Conservation (phyloP, 2,329 filamentous ascomycete species). For the Lachnellula hyalina region DNA sequence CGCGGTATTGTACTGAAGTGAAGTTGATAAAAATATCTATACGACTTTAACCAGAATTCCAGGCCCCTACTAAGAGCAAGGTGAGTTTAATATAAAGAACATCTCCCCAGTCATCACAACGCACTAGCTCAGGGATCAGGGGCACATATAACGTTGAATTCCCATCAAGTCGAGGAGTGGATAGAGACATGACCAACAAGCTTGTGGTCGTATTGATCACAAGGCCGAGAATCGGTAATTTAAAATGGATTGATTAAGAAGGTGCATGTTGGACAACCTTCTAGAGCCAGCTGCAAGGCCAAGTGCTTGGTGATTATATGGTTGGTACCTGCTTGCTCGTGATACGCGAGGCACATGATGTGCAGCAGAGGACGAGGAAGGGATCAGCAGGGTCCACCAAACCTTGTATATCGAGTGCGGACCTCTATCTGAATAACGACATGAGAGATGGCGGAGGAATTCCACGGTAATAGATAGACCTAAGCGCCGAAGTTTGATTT, state of each 20-base stretch:
- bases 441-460: background rate
- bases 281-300: background rate
- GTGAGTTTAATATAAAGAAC: background rate
- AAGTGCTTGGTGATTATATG: background rate
- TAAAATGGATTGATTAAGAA: background rate
- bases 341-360: background rate
- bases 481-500: too few relatives aligned
- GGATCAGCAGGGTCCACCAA: background rate
- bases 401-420: background rate
- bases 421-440: background rate
- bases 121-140: background rate
- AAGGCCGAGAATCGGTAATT: background rate
- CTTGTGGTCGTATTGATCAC: background rate
- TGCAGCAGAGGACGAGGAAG: background rate
- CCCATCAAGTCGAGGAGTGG: background rate
- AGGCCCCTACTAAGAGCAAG: background rate
- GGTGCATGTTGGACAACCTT: background rate
- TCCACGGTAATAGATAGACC: background rate
- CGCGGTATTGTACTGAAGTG: background rate
- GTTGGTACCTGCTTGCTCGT: background rate
- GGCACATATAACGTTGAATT: background rate
- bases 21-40: background rate
- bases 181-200: background rate
- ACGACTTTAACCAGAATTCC: background rate
- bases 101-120: background rate